Evolutionary conservation across 495 filamentous ascomycete genomes (phyloP), one percentile per base, ranked within the genome.

Genomic region (Daldinia childiae): DNA sequence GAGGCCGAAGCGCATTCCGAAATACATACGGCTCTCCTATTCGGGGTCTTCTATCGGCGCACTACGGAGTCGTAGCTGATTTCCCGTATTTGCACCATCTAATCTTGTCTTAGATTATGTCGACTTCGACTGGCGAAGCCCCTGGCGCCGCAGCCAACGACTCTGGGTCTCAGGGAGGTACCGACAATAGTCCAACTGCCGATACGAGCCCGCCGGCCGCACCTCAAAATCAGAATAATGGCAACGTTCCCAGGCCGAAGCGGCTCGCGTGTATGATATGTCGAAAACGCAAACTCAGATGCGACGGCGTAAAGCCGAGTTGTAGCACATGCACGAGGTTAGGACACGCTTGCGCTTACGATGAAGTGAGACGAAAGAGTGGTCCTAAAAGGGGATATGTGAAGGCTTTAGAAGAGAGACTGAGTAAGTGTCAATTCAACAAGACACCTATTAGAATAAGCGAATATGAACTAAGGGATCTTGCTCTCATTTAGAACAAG

Each of bases 321-420:
- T 99, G 95, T 79, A 93, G 91, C 74, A 99, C 95, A 24, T 99
- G 95, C 79, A 89, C 91, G 15, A 86, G 95, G 57, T 82, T 99
- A 60, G 90, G 92, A 39, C 95, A 99, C 81, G 89, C 90, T 62
- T 99, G 95, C 83, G 88, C 92, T 12, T 99, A 98, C 76, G 95
- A 98, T 81, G 95, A 99, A 81, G 90, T 94, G 57, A 88, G 95
- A 77, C 92, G 93, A 82, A 99, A 99, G 86, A 98, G 95, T 79
- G 95, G 95, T 8, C 95, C 95, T 4, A 99, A 98, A 83, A 87
- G 96, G 77, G 95, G 95, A 67, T 98, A 99, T 80, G 96, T 99
- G 64, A 99, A 98, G 84, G 93, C 94, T 59, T 78, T 99, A 77
- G 96, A 98, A 82, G 95, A 96, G 65, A 88, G 96, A 74, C 81